A percentile compares a stretch with the other conserved stretches of the same genome.
Conservation (phyloP, 2,329 filamentous ascomycete genomes). For the Colletotrichum sp. region DNA sequence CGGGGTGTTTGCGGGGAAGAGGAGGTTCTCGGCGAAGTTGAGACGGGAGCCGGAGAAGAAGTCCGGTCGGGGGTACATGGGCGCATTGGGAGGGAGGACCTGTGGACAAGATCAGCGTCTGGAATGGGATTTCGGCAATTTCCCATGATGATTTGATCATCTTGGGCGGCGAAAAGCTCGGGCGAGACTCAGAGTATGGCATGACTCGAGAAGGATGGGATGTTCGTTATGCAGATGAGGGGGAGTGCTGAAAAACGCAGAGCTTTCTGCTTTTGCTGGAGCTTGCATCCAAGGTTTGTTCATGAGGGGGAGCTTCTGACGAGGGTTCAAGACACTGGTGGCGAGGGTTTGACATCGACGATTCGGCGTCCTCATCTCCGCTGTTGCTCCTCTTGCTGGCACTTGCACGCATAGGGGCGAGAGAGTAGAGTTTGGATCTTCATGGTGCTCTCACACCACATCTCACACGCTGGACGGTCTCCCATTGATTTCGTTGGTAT, state of each 20-base stretch:
- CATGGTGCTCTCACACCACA: not conserved
- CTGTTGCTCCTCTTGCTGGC: not conserved
- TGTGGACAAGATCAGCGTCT: conserved; percentile 35
- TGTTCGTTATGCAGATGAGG: not conserved
- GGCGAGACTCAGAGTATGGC: not conserved
- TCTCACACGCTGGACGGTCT: not conserved
- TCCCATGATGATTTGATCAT: not conserved
- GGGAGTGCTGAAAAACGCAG: not conserved
- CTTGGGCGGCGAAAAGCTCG: not conserved
- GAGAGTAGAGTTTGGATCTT: not conserved
- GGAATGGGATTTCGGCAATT: not conserved
- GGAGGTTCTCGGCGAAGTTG: conserved; percentile 95
- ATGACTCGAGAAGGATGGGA: conserved; percentile 8
- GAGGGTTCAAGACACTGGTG: conserved; percentile 21
- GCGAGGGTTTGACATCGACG: conserved; percentile 7
- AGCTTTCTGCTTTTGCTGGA: not conserved
- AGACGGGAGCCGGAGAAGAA: conserved; percentile 83
- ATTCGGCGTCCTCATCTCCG: not conserved
- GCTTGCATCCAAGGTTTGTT: conserved; percentile 1
- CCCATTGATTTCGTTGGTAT: not conserved
- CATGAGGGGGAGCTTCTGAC: not conserved
- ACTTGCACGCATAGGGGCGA: not conserved
- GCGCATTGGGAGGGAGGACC: conserved; percentile 70
- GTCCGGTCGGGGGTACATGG: conserved; percentile 84
- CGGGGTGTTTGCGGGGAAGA: conserved; percentile 71